Conservation (phyloP, 805 yeast genomes). For the Tetrapisispora namnaoensis region DNA sequence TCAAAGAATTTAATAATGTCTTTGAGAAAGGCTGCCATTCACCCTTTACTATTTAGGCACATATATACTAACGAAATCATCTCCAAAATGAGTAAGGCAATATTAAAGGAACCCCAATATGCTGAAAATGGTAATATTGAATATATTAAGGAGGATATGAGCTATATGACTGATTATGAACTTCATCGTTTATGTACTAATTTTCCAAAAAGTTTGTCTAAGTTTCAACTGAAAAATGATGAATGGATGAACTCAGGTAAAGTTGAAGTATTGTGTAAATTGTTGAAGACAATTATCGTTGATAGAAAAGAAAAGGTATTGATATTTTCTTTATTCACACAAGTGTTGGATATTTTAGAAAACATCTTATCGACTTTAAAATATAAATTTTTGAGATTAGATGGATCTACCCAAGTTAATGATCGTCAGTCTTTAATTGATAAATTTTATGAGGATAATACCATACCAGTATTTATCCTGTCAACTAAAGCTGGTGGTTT, state of each 20-base stretch:
- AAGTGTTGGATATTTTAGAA: slow-evolving; percentile 82
- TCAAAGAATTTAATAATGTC: slow-evolving; percentile 71
- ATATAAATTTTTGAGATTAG: slow-evolving; percentile 72
- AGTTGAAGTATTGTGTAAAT: slow-evolving; percentile 42
- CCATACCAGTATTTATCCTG: slow-evolving; percentile 75
- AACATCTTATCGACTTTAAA: slow-evolving; percentile 51
- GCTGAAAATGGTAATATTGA: slow-evolving; percentile 57
- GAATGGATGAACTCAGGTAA: slow-evolving; percentile 68
- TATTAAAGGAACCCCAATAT: slow-evolving; percentile 75
- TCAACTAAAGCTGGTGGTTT: slow-evolving; percentile 98
- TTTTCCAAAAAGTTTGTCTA: slow-evolving; percentile 56
- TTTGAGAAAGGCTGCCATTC: slow-evolving; percentile 84
- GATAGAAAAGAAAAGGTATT: slow-evolving; percentile 55
- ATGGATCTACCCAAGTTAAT: slow-evolving; percentile 91
- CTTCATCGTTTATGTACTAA: slow-evolving; percentile 61
- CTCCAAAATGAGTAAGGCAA: slow-evolving; percentile 60
- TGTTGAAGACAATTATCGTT: slow-evolving; percentile 47
- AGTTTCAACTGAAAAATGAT: slow-evolving; percentile 43
- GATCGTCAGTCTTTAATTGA: slow-evolving; percentile 88
- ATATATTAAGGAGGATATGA: slow-evolving; percentile 88
- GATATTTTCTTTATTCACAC: slow-evolving; percentile 87
- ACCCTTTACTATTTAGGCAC: slow-evolving; percentile 75
- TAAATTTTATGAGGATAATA: slow-evolving; percentile 69
- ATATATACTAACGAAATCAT: slow-evolving; percentile 48
- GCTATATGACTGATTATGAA: slow-evolving; percentile 88